Evolutionary conservation across 2,329 filamentous ascomycete genomes (phyloP).

Genomic region (Xylariaceae sp.): DNA sequence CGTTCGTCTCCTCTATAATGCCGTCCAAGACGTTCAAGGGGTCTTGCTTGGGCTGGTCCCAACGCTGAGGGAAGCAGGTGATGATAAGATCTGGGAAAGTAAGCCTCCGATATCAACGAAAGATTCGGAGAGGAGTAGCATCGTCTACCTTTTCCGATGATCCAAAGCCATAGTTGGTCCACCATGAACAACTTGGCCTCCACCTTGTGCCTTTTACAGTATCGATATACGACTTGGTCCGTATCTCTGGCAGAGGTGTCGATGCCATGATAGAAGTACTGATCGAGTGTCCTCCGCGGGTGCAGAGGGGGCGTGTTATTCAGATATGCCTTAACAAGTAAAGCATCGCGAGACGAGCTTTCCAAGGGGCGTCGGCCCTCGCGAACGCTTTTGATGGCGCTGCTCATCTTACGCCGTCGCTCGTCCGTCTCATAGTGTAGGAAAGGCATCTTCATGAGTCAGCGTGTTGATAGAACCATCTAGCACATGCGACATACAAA

Average conservation of each 20-base stretch:
- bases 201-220: constrained; percentile 42
- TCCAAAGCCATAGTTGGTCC: constrained; percentile 70
- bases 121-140: neutral
- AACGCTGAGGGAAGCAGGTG: constrained; percentile 60
- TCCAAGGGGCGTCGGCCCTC: constrained; percentile 35
- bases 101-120: neutral
- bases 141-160: constrained; percentile 50
- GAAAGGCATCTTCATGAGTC: constrained; percentile 62
- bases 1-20: constrained; percentile 67
- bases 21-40: constrained; percentile 65
- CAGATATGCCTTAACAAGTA: constrained; percentile 53
- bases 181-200: constrained; percentile 69
- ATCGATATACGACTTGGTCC: constrained; percentile 68
- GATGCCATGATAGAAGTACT: constrained; percentile 68
- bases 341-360: constrained; percentile 42
- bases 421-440: constrained; percentile 65
- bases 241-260: constrained; percentile 61
- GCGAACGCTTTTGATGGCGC: constrained; percentile 46
- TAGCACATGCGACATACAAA: constrained; percentile 35
- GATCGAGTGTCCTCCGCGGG: constrained; percentile 64
- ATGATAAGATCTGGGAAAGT: constrained; percentile 55
- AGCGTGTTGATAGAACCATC: constrained; percentile 2
- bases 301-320: constrained; percentile 53
- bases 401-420: constrained; percentile 57
- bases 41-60: constrained; percentile 63